phyloP scores from a whole-genome alignment of 2,329 filamentous ascomycete genomes.

The Zopfia rhizophila region DNA sequence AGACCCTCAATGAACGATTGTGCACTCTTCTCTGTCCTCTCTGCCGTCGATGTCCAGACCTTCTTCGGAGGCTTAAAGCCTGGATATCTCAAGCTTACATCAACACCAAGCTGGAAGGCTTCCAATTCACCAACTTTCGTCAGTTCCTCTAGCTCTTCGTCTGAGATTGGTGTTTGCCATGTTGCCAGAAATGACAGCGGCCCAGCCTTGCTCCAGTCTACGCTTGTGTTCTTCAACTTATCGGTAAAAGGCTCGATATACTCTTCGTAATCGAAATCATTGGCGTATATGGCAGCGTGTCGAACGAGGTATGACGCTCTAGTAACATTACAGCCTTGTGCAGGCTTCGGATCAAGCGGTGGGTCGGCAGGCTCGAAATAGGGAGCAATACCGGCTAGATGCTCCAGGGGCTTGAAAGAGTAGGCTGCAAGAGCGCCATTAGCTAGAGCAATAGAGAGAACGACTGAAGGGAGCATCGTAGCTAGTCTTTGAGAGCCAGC shows the following conservation, averaged over 20 bases:
- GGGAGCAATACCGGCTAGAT: conserved; percentile 62
- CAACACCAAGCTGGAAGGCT: conserved; percentile 67
- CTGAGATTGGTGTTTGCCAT: conserved; percentile 67
- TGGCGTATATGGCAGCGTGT: conserved; percentile 63
- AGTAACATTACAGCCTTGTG: conserved; percentile 63
- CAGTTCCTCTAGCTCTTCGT: conserved; percentile 68
- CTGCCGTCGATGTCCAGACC: conserved; percentile 72
- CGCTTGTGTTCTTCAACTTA: conserved; percentile 69
- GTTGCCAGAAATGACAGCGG: conserved; percentile 65
- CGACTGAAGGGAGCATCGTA: conserved; percentile 29
- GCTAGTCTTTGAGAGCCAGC: conserved; percentile 6
- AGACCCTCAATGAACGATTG: conserved; percentile 68
- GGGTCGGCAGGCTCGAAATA: conserved; percentile 62
- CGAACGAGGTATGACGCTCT: conserved; percentile 61
- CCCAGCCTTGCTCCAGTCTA: conserved; percentile 67
- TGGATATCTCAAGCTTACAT: conserved; percentile 68
- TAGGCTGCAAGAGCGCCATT: conserved; percentile 46
- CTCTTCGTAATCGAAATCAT: conserved; percentile 63
- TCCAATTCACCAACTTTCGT: conserved; percentile 71
- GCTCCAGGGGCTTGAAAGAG: conserved; percentile 59
- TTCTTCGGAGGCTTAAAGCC: conserved; percentile 63
- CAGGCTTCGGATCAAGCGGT: conserved; percentile 57
- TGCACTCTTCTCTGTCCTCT: conserved; percentile 69
- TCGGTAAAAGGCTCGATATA: conserved; percentile 63
- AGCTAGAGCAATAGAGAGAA: conserved; percentile 31